phyloP scores from a whole-genome alignment of 495 filamentous ascomycete species.

The Cercophora sp. region DNA sequence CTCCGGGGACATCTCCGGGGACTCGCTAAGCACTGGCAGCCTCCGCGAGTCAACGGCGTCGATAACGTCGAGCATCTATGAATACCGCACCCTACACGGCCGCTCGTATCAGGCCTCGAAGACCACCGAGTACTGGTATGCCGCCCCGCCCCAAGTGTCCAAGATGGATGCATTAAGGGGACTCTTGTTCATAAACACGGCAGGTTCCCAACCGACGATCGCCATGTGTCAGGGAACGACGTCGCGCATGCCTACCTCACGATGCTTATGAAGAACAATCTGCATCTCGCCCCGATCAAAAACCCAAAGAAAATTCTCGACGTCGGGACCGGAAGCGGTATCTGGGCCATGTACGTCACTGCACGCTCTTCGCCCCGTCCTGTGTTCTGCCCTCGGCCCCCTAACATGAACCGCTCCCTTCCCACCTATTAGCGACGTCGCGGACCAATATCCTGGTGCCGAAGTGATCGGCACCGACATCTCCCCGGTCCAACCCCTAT shows the following conservation, averaged over 20 bases:
- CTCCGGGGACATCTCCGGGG: no score
- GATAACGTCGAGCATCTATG: slow-evolving; percentile 41
- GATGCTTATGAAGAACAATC: slow-evolving; percentile 47
- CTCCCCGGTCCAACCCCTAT: slow-evolving; percentile 44
- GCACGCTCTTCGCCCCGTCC: background rate
- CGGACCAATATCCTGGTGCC: slow-evolving; percentile 46
- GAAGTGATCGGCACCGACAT: slow-evolving; percentile 56
- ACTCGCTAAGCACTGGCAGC: slow-evolving; percentile 11
- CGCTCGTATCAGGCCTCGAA: slow-evolving; percentile 31
- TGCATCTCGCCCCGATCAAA: slow-evolving; percentile 48
- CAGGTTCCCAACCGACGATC: slow-evolving; percentile 28
- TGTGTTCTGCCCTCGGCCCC: background rate
- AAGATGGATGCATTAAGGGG: slow-evolving; percentile 14
- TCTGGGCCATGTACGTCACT: slow-evolving; percentile 33
- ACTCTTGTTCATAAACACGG: background rate
- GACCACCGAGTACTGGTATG: slow-evolving; percentile 8
- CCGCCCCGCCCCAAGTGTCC: background rate
- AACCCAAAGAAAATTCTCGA: slow-evolving; percentile 30
- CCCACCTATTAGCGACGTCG: slow-evolving; percentile 54
- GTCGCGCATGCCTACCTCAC: slow-evolving; percentile 16
- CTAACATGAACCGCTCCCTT: background rate
- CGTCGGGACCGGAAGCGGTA: slow-evolving; percentile 4
- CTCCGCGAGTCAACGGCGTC: slow-evolving; percentile 33
- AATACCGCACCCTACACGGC: slow-evolving; percentile 42
- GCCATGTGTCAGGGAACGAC: slow-evolving; percentile 22